A percentile compares a stretch with the other conserved stretches of the same genome.
phyloP scores from a whole-genome alignment of 2,329 filamentous ascomycete species.

The Claviceps cyperi region DNA sequence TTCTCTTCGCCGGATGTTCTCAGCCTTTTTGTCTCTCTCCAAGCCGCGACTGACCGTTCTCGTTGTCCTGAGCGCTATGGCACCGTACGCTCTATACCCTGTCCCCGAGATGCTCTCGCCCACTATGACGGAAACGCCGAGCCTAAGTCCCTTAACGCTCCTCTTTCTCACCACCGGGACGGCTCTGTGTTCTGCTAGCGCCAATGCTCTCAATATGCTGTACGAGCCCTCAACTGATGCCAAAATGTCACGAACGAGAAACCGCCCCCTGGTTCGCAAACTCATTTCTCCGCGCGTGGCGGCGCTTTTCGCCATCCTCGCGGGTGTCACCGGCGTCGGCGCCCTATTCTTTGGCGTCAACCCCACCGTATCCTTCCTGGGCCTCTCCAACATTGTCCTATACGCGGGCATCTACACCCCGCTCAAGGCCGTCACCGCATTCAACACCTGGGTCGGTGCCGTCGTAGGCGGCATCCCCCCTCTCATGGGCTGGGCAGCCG shows the following conservation, averaged over 20 bases:
- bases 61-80: slow-evolving; percentile 80
- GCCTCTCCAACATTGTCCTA: slow-evolving; percentile 69
- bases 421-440: slow-evolving; percentile 68
- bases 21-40: slow-evolving; percentile 78
- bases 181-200: slow-evolving; percentile 73
- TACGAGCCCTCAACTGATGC: slow-evolving; percentile 85
- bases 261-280: slow-evolving; percentile 72
- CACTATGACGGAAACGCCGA: slow-evolving; percentile 52
- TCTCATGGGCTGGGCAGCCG: slow-evolving; percentile 95
- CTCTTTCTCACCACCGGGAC: slow-evolving; percentile 86
- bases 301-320: slow-evolving; percentile 61
- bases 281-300: slow-evolving; percentile 61
- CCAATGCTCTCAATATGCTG: slow-evolving; percentile 94
- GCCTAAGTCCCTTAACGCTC: slow-evolving; percentile 78
- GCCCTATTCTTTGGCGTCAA: slow-evolving; percentile 84
- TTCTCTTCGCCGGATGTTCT: slow-evolving; percentile 51
- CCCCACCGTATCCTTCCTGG: slow-evolving; percentile 77
- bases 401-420: slow-evolving; percentile 92
- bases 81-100: slow-evolving; percentile 84
- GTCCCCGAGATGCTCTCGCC: slow-evolving; percentile 73
- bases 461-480: slow-evolving; percentile 88
- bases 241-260: slow-evolving; percentile 84
- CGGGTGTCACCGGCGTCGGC: slow-evolving; percentile 53
- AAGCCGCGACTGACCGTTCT: slow-evolving; percentile 89
- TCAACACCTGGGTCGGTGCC: slow-evolving; percentile 93